Evolutionary conservation across 495 filamentous ascomycete species (phyloP).

Genomic region (Penicillium robsamsonii): DNA sequence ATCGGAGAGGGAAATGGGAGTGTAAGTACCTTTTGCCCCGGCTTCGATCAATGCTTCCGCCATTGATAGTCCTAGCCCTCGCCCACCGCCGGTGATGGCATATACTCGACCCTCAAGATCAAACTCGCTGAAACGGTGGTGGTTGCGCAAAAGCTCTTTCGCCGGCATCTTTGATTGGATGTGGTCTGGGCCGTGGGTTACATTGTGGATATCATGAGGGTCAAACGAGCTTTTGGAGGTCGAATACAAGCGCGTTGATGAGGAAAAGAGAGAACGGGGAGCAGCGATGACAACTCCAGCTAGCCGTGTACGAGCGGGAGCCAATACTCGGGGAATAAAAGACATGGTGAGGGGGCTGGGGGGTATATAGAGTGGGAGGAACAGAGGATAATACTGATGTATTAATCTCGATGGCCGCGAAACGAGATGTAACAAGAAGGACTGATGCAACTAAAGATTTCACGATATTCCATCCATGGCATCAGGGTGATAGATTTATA

Average conservation of each 20-base stretch:
- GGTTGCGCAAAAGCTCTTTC: constrained; percentile 21
- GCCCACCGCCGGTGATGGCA: constrained; percentile 61
- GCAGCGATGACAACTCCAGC: constrained; percentile 10
- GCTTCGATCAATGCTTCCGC: constrained; percentile 70
- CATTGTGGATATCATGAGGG: constrained; percentile 19
- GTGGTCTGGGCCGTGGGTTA: constrained; percentile 27
- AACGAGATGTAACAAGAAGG: neutral
- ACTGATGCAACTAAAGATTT: constrained; percentile 1
- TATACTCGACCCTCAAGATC: constrained; percentile 57
- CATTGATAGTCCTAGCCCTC: constrained; percentile 63
- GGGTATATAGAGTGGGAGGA: neutral
- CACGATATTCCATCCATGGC: constrained; percentile 4
- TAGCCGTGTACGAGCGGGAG: constrained; percentile 17
- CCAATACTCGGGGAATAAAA: constrained; percentile 15
- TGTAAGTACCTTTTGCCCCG: constrained; percentile 56
- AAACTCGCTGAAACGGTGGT: constrained; percentile 47
- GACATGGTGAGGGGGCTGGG: constrained; percentile 11
- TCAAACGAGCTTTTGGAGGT: constrained; percentile 18
- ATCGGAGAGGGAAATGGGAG: neutral
- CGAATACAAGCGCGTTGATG: constrained; percentile 18
- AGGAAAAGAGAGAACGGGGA: constrained; percentile 9
- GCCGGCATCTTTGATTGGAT: constrained; percentile 37
- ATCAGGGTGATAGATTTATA: constrained; percentile 14
- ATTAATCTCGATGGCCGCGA: neutral
- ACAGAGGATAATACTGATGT: neutral